These are phyloP conservation scores for Chenopodium berlandieri DNA, from an alignment of 148 eudicot species.

Conservation along the genomic window DNA sequence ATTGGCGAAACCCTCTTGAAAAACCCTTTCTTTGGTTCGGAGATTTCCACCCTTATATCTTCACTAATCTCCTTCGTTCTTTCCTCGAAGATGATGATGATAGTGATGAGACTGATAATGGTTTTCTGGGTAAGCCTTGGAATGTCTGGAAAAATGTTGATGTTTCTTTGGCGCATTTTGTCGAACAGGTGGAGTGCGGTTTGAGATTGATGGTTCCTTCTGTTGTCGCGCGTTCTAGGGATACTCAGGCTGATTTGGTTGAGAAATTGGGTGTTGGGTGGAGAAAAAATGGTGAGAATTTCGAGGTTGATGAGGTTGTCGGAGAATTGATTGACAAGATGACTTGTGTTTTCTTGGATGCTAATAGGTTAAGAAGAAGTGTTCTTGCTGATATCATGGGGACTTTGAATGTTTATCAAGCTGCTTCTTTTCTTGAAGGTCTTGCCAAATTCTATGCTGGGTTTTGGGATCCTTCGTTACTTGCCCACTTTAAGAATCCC, in stretches of 20 bases:
- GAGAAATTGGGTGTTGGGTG: conserved; percentile 45
- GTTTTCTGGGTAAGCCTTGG: conserved; percentile 28
- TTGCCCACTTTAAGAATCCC: conserved; percentile 41
- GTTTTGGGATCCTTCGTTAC: conserved; percentile 49
- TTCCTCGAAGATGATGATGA: conserved; percentile 40
- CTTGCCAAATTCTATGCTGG: conserved; percentile 80
- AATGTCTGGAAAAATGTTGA: conserved; percentile 55
- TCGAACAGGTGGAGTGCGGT: conserved; percentile 78
- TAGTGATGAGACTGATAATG: conserved; percentile 11
- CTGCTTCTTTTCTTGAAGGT: conserved; percentile 65
- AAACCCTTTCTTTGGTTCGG: conserved; percentile 81
- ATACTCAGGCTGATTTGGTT: conserved; percentile 53
- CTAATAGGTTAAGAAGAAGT: conserved; percentile 72
- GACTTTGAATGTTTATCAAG: conserved; percentile 61
- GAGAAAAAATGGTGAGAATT: conserved; percentile 20
- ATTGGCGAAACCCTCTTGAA: conserved; percentile 57
- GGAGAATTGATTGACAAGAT: conserved; percentile 62
- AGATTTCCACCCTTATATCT: conserved; percentile 78
- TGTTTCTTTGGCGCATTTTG: conserved; percentile 33
- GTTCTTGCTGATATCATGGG: conserved; percentile 68
- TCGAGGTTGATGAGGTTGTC: conserved; percentile 28
- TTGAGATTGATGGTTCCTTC: conserved; percentile 80
- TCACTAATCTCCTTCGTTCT: conserved; percentile 71
- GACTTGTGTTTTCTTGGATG: conserved; percentile 69
- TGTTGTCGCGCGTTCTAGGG: conserved; percentile 45